A percentile compares a stretch with the other conserved stretches of the same genome.
Conservation (phyloP, 768 basidiomycete genomes). For the Cantharellus cinnabarinus region DNA sequence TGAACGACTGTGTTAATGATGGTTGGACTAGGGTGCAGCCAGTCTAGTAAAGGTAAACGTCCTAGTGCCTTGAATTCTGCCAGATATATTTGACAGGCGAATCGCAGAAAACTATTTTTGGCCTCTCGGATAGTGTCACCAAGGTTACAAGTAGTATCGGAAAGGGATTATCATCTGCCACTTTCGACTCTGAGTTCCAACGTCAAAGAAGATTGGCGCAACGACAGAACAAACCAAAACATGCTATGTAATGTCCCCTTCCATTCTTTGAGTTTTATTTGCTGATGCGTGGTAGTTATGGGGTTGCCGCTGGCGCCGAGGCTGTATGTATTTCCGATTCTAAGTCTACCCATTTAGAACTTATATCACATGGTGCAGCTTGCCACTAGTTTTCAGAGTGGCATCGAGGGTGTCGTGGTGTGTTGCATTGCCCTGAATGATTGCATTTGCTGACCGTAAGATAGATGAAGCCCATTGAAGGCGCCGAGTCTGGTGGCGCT, state of each 20-base stretch:
- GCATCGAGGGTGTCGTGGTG: constrained; percentile 87
- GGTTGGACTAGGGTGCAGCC: constrained; percentile 54
- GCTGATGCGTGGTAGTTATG: constrained; percentile 37
- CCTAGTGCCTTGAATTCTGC: neutral
- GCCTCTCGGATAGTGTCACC: constrained; percentile 87
- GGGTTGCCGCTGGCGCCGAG: constrained; percentile 87
- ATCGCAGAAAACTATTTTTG: constrained; percentile 73
- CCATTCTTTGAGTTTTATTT: neutral
- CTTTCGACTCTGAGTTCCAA: constrained; percentile 92
- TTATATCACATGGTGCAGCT: constrained; percentile 17
- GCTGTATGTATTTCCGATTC: constrained; percentile 20
- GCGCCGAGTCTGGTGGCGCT: constrained; percentile 85
- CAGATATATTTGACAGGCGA: neutral
- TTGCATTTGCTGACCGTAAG: neutral
- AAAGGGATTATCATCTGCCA: constrained; percentile 92
- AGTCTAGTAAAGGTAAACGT: constrained; percentile 60
- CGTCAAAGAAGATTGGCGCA: constrained; percentile 70
- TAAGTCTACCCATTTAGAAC: neutral
- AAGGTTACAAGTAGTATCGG: constrained; percentile 95
- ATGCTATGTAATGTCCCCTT: constrained; percentile 55
- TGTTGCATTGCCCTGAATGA: neutral
- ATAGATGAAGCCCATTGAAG: constrained; percentile 92
- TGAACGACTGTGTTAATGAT: neutral
- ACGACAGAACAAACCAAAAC: constrained; percentile 82
- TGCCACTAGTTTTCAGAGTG: constrained; percentile 84